Evolutionary conservation across 306 rosid genomes (phyloP), one percentile per base, ranked within the genome.

Genomic region (Morella rubra): DNA sequence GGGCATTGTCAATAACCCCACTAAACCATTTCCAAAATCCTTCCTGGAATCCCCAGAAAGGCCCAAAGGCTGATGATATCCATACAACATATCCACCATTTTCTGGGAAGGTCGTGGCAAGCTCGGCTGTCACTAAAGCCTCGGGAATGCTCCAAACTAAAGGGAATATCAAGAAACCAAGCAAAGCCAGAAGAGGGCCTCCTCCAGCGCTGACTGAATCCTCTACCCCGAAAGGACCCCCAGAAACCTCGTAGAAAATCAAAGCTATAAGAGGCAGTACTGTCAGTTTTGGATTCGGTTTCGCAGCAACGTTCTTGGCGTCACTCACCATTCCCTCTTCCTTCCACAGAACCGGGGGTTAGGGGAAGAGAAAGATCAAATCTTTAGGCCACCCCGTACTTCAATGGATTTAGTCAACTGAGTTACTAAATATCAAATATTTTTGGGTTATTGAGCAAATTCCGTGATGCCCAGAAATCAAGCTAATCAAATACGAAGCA

Each of bases 21-120:
- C 96, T 94, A 66, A 90, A 85, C 96, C 98, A 94, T 83, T 94
- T 92, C 98, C 95, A 94, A 7, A 94, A 84, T 1, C 97, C 98
- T 83, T 87, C 90, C 78, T 94, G 97, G 64, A 94, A 91, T 0
- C 98, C 98, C 98, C 96, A 94, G 22, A 91, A 94, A 12, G 96
- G 93, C 18, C 97, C 96, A 79, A 92, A 94, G 64, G 97, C 96
- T 0, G 95, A 76, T 46, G 90, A 80, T 20, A 94, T 87, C 97
- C 98, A 91, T 19, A 94, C 45, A 46, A 94, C 98, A 65, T 90
- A 92, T 1, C 98, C 98, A 3, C 91, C 96, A 75, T 92, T 94
- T 27, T 82, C 81, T 19, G 97, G 98, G 86, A 94, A 91, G 80
- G 83, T 73, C 0, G 98, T 91, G 72, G 96, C 91, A 5, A 94